Percentiles rank a stretch among this genome's conserved stretches.
phyloP scores from a whole-genome alignment of 2,329 filamentous ascomycete genomes.

The Penicillium sp. region DNA sequence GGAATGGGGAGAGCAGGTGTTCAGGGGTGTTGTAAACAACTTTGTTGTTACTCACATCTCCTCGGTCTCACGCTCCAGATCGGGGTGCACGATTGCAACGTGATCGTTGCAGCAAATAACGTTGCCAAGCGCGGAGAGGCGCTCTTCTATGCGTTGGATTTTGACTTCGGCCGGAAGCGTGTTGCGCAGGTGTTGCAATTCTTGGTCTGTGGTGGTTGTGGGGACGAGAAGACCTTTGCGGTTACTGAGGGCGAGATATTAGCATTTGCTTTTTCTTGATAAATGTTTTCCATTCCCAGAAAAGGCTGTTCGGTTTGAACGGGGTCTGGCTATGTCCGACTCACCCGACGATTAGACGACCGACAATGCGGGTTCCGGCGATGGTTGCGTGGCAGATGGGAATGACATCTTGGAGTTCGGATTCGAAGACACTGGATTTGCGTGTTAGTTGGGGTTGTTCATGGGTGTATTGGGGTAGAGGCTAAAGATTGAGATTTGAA shows the following conservation, averaged over 20 bases:
- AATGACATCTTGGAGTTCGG: slow-evolving; percentile 94
- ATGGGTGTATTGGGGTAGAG: not conserved
- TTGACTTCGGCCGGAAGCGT: slow-evolving; percentile 86
- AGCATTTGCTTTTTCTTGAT: not conserved
- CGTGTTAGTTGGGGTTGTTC: slow-evolving; percentile 7
- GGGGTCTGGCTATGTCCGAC: not conserved
- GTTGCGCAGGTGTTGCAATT: slow-evolving; percentile 95
- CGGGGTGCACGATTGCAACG: slow-evolving; percentile 92
- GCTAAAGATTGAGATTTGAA: not conserved
- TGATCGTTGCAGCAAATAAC: slow-evolving; percentile 97
- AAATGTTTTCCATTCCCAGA: not conserved
- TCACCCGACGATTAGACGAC: slow-evolving; percentile 87
- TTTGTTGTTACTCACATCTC: slow-evolving; percentile 61
- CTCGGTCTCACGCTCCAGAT: slow-evolving; percentile 95
- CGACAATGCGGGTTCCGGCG: slow-evolving; percentile 92
- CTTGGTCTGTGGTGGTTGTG: slow-evolving; percentile 94
- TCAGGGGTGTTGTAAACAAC: not conserved
- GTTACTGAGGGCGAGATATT: slow-evolving; percentile 59
- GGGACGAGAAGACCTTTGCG: slow-evolving; percentile 94
- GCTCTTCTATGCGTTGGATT: slow-evolving; percentile 97
- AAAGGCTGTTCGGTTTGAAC: not conserved
- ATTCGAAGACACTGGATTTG: slow-evolving; percentile 77
- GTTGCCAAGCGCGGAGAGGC: slow-evolving; percentile 90
- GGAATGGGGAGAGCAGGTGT: not conserved
- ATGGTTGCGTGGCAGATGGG: slow-evolving; percentile 97